Evolutionary conservation across 805 yeast genomes (phyloP), one percentile per base, ranked within the genome.

Genomic region (Wickerhamia fluorescens): DNA sequence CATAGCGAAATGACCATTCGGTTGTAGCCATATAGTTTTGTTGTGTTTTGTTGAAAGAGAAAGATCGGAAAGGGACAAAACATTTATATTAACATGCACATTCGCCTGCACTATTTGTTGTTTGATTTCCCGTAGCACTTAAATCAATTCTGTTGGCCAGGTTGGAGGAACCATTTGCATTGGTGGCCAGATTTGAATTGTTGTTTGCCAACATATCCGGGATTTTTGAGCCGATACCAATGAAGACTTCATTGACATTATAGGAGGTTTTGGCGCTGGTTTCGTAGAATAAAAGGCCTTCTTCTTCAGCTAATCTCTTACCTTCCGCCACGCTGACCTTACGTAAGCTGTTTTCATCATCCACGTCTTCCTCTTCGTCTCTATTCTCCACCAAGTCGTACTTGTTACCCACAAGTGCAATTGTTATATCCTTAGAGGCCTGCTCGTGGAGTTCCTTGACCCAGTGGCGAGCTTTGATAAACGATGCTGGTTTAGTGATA

Each of bases 381-480:
- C 67, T 69, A 13, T 66, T 65, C 31, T 75, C 78, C 9, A 78
- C 73, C 38, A 89, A 63, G 57, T 89, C 98, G 35, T 75, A 72
- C 61, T 89, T 89, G 65, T 88, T 89, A 21, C 96, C 98, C 16
- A 88, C 95, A 21, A 89, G 67, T 3, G 97, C 97, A 54, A 89
- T 87, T 34, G 86, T 75, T 29, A 89, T 89, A 38, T 81, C 88
- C 40, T 84, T 83, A n/a, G 83, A 70, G 12, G 96, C 96, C 58
- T 88, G 97, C 42, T 88, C 95, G 50, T 86, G 94, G 42, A 89
- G 71, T 54, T 89, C 97, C 49, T 83, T 83, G 31, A 89, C 95
- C 98, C 98, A 89, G 59, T 89, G 96, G 46, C 96, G 81, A 6
- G 97, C 97, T 57, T 37, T 87, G 45, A 87, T 79, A 46, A 89